phyloP scores from a whole-genome alignment of 805 yeast genomes.

The Kodamaea restingae region DNA sequence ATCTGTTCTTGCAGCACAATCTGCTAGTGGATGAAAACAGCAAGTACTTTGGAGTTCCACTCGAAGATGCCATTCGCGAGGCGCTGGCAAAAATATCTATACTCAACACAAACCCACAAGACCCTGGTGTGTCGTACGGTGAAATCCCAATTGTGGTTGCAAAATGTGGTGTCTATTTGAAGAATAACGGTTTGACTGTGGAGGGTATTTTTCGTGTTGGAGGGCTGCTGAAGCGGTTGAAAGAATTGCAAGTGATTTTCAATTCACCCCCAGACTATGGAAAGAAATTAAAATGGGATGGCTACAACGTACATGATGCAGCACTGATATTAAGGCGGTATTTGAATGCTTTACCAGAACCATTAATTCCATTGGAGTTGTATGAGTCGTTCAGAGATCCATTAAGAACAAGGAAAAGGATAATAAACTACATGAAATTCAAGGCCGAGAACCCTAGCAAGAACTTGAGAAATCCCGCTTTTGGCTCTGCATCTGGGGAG shows the following conservation, averaged over 20 bases:
- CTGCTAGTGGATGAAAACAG: conserved; percentile 43
- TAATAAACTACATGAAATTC: conserved; percentile 61
- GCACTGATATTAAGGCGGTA: conserved; percentile 85
- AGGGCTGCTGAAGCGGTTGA: conserved; percentile 84
- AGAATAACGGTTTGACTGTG: conserved; percentile 68
- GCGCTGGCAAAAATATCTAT: conserved; percentile 78
- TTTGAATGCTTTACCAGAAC: conserved; percentile 86
- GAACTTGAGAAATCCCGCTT: background rate
- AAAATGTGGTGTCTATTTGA: conserved; percentile 83
- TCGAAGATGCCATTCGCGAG: conserved; percentile 62
- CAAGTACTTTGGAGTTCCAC: conserved; percentile 75
- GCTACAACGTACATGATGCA: conserved; percentile 94
- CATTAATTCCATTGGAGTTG: conserved; percentile 72
- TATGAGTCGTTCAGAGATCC: conserved; percentile 82
- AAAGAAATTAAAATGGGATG: conserved; percentile 82
- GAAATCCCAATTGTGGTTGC: conserved; percentile 93
- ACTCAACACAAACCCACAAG: conserved; percentile 43
- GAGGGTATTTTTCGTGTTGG: conserved; percentile 94
- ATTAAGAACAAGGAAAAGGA: conserved; percentile 56
- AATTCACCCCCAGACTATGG: conserved; percentile 90
- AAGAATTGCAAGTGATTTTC: conserved; percentile 78
- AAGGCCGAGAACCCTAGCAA: conserved; percentile 44
- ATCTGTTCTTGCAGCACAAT: conserved; percentile 45
- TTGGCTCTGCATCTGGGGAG: background rate
- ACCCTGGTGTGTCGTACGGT: conserved; percentile 75